These are phyloP conservation scores for Eutrema japonicum DNA, from an alignment of 345 rosid species.

Conservation along the genomic window DNA sequence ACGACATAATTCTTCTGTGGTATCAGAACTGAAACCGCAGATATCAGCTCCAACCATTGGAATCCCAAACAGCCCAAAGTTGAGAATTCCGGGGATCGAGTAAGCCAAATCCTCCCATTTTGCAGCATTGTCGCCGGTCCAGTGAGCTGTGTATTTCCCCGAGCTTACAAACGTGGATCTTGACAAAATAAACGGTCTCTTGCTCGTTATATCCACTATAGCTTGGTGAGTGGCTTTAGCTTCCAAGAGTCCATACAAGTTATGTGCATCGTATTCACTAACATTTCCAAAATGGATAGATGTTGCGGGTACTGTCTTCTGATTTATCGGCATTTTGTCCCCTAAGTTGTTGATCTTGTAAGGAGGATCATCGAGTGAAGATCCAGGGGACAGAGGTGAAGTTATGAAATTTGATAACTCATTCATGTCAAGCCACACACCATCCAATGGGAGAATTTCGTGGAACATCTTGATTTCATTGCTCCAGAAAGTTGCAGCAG, in stretches of 20 bases:
- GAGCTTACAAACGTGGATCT: slow-evolving; percentile 80
- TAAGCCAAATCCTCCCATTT: slow-evolving; percentile 70
- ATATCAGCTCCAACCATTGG: slow-evolving; percentile 92
- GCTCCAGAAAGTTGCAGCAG: slow-evolving; percentile 52
- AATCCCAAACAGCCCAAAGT: slow-evolving; percentile 73
- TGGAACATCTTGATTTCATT: slow-evolving; percentile 62
- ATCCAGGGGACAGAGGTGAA: slow-evolving; percentile 46
- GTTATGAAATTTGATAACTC: slow-evolving; percentile 68
- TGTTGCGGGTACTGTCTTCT: slow-evolving; percentile 60
- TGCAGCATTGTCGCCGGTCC: slow-evolving; percentile 82
- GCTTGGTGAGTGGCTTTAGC: slow-evolving; percentile 63
- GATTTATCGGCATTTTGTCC: slow-evolving; percentile 41
- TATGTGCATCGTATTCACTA: slow-evolving; percentile 71
- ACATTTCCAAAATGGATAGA: slow-evolving; percentile 57
- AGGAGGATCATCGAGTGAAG: slow-evolving; percentile 66
- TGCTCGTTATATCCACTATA: slow-evolving; percentile 49
- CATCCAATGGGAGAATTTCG: slow-evolving; percentile 59
- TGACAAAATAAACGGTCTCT: slow-evolving; percentile 71
- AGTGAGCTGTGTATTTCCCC: slow-evolving; percentile 77
- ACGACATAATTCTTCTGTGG: slow-evolving; percentile 71
- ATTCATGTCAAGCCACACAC: slow-evolving; percentile 87
- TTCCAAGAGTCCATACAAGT: slow-evolving; percentile 69
- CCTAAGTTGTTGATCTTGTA: slow-evolving; percentile 71
- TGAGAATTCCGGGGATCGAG: slow-evolving; percentile 62
- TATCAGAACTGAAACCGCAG: slow-evolving; percentile 61